Base-by-base conservation (phyloP, 768 basidiomycete species). In the Mycena sanguinolenta region DNA sequence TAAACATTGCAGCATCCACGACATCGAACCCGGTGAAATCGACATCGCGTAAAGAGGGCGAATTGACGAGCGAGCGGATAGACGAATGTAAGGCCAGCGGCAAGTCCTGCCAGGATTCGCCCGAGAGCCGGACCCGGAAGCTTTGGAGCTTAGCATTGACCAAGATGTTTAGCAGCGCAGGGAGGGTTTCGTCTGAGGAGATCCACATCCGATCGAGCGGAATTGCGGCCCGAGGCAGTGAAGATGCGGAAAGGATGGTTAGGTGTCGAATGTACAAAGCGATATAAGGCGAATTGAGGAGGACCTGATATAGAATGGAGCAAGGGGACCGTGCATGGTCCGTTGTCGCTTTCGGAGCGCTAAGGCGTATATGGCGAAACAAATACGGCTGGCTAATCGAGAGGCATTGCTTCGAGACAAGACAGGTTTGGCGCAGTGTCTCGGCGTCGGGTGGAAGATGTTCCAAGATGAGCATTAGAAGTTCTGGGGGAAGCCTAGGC, bases 1-100 rank as follows among this genome's bases (percentile, higher is more conserved):
- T 23, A 28, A 69, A 69, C 12, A 63, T 27, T 2, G 32, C n/a
- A 9, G 27, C 1, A 42, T 55, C 61, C 9, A 62, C 25, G 23
- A 63, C 32, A 38, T 58, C 49, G 55, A 69, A 63, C 1, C 67
- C 67, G 17, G 67, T 69, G 34, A 69, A 32, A 38, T 69, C 67
- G 32, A 69, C 44, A 32, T 69, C 55, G n/a, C 4, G 54, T 44
- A 69, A 54, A 9, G 39, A 38, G 0, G 61, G 60, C 42, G 54
- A 69, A 44, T 49, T 39, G 23, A 69, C 50, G 44, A 69, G 61
- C 30, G 44, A 25, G 12, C 34, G 53, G 32, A 69, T 57, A 36
- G 67, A 57, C 14, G 38, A n/a, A 34, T 52, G 39, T 53, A 69
- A n/a, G 6, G 32, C 17, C 25, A 21, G 30, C 12, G 67, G 60